Conservation (phyloP, 768 basidiomycete genomes). For the Dentipellis sp. region DNA sequence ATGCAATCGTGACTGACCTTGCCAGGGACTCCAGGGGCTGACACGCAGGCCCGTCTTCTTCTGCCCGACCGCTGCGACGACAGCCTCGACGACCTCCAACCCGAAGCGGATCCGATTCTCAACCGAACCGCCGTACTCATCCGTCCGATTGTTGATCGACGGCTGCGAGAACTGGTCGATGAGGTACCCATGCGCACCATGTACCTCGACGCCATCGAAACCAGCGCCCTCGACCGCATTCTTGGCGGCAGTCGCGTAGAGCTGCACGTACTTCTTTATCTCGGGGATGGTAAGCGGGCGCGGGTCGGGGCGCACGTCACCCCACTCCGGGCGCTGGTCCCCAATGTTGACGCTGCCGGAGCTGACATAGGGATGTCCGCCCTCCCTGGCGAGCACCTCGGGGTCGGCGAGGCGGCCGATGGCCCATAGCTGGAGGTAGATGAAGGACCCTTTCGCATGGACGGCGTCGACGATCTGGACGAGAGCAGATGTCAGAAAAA, state of each 20-base stretch:
- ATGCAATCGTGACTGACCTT: neutral
- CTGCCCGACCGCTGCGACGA: neutral
- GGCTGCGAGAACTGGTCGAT: constrained; percentile 1
- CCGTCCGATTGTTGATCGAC: neutral
- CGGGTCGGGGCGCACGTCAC: neutral
- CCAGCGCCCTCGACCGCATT: neutral
- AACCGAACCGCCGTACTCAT: neutral
- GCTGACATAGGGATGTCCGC: neutral
- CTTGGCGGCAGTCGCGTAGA: neutral
- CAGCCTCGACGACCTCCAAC: neutral
- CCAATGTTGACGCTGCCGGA: neutral
- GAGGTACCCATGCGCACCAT: neutral
- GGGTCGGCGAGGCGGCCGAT: constrained; percentile 27
- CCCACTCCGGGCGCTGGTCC: no score
- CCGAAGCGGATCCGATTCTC: neutral
- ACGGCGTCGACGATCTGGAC: constrained; percentile 46
- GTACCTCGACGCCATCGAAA: neutral
- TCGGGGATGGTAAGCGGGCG: neutral
- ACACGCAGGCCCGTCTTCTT: neutral
- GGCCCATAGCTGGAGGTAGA: constrained; percentile 52
- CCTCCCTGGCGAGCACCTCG: neutral
- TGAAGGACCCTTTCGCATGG: constrained; percentile 40
- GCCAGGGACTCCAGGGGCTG: neutral
- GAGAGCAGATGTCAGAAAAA: no score
- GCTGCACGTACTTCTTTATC: neutral